phyloP scores from a whole-genome alignment of 2,329 filamentous ascomycete species.

The Clonostachys sp. region DNA sequence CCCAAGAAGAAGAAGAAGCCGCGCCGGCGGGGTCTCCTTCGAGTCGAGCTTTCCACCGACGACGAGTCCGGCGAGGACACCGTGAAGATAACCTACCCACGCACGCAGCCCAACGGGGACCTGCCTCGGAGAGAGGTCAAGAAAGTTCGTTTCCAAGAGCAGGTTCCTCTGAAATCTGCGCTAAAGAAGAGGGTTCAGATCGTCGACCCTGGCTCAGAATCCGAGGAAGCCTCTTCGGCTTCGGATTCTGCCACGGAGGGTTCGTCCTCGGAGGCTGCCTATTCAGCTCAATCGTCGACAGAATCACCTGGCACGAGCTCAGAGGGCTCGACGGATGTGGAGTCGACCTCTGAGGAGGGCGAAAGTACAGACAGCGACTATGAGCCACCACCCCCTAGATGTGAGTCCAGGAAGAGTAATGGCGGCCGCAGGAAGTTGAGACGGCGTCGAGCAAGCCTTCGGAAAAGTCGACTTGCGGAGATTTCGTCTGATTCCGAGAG shows the following conservation, averaged over 20 bases:
- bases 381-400: too few relatives aligned
- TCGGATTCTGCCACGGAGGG: constrained; percentile 12
- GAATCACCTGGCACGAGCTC: too few relatives aligned
- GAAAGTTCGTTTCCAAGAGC: constrained; percentile 36
- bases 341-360: too few relatives aligned
- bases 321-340: too few relatives aligned
- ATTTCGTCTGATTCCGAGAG: too few relatives aligned
- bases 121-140: constrained; percentile 16
- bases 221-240: constrained; percentile 3
- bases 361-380: too few relatives aligned
- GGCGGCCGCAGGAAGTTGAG: too few relatives aligned
- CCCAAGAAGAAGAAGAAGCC: constrained; percentile 14
- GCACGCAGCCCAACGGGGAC: constrained; percentile 15
- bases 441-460: too few relatives aligned
- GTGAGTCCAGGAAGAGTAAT: too few relatives aligned
- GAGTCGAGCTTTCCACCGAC: constrained; percentile 41
- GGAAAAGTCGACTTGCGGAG: too few relatives aligned
- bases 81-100: constrained; percentile 42
- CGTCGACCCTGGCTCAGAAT: neutral
- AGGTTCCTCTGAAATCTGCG: constrained; percentile 25
- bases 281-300: too few relatives aligned
- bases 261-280: neutral
- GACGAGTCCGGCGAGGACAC: constrained; percentile 46
- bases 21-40: constrained; percentile 21
- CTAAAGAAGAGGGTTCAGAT: constrained; percentile 20